These are phyloP conservation scores for Hypoxylon sp. DNA, from an alignment of 2,329 filamentous ascomycete species.

Conservation along the genomic window DNA sequence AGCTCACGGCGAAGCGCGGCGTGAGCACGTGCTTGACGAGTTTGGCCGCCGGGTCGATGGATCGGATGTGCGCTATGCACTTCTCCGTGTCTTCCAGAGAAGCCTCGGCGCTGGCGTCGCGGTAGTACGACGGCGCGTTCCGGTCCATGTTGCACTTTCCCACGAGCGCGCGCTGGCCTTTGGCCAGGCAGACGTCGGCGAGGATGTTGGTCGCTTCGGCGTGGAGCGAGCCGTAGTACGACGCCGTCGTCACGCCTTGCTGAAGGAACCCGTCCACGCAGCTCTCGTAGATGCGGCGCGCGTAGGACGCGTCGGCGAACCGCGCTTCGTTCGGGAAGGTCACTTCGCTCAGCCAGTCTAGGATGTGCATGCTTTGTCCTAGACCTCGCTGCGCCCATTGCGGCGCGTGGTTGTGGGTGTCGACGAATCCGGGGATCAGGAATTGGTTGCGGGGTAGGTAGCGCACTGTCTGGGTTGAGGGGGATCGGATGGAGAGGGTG, in stretches of 20 bases:
- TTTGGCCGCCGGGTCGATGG: conserved; percentile 53
- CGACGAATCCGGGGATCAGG: conserved; percentile 67
- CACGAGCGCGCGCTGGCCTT: conserved; percentile 67
- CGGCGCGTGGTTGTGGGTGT: conserved; percentile 75
- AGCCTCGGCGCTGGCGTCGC: conserved; percentile 55
- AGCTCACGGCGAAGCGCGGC: conserved; percentile 69
- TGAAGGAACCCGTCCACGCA: conserved; percentile 66
- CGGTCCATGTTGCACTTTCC: conserved; percentile 71
- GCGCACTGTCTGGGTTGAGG: conserved; percentile 35
- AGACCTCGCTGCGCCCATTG: conserved; percentile 60
- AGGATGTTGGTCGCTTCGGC: conserved; percentile 64
- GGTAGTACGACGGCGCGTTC: conserved; percentile 63
- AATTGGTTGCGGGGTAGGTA: conserved; percentile 56
- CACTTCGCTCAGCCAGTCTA: conserved; percentile 70
- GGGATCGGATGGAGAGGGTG: conserved; percentile 21
- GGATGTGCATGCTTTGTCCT: conserved; percentile 60
- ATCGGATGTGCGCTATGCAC: conserved; percentile 57
- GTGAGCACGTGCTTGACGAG: conserved; percentile 63
- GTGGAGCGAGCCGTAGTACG: conserved; percentile 67
- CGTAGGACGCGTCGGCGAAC: conserved; percentile 64
- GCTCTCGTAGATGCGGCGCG: conserved; percentile 57
- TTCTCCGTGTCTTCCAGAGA: conserved; percentile 59
- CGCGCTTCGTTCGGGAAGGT: conserved; percentile 72
- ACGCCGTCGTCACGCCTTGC: conserved; percentile 69
- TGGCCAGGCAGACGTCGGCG: conserved; percentile 60